Evolutionary conservation across 176 grass and related monocot species (phyloP).

Genomic region (Oryza officinalis): DNA sequence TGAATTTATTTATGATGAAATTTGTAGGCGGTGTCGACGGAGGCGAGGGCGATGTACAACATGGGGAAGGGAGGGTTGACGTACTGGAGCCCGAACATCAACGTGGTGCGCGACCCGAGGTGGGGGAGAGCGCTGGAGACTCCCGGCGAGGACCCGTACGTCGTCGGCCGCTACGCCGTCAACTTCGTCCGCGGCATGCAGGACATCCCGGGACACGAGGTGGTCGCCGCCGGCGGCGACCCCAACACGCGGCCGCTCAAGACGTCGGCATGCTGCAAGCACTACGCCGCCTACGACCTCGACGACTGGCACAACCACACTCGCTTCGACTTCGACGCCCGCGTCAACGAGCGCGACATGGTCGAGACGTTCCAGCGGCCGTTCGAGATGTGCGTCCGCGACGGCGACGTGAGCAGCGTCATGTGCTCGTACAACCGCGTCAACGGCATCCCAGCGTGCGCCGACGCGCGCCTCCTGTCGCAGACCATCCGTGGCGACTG

Average conservation of each 20-base stretch:
- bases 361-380: conserved; percentile 57
- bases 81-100: conserved; percentile 63
- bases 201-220: conserved; percentile 3
- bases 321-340: conserved; percentile 50
- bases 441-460: conserved; percentile 51
- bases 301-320: conserved; percentile 44
- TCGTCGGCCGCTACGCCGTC: conserved; percentile 44
- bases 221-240: not conserved
- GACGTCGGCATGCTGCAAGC: conserved; percentile 61
- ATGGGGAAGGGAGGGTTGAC: conserved; percentile 50
- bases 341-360: conserved; percentile 55
- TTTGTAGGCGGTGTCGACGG: conserved; percentile 48
- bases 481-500: conserved; percentile 45
- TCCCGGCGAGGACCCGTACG: conserved; percentile 55
- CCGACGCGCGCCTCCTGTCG: conserved; percentile 48
- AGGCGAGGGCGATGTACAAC: conserved; percentile 72
- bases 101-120: conserved; percentile 52
- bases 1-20: not conserved
- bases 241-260: conserved; percentile 39
- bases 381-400: conserved; percentile 53
- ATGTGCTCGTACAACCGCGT: conserved; percentile 68
- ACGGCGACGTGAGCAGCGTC: conserved; percentile 51
- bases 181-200: conserved; percentile 57
- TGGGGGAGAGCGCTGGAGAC: conserved; percentile 51
- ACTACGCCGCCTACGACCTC: conserved; percentile 58